Conservation (phyloP, 106 monocot genomes). For the Allium sativum region DNA sequence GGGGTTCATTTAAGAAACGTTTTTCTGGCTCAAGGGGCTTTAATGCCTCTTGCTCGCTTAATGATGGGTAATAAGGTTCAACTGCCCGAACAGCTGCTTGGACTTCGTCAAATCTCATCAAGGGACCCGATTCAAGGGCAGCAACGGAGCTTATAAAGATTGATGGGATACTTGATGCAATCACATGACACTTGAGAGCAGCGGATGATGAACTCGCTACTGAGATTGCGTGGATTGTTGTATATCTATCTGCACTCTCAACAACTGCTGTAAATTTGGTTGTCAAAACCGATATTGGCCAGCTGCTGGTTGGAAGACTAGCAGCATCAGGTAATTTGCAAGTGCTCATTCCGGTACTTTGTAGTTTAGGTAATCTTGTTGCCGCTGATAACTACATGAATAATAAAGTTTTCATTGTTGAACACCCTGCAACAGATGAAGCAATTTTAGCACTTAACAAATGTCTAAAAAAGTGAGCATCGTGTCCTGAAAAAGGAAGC, state of each 20-base stretch:
- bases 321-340: conserved; percentile 69
- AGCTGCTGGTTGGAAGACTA: conserved; percentile 63
- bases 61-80: conserved; percentile 72
- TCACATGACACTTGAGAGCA: conserved; percentile 49
- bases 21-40: conserved; percentile 77
- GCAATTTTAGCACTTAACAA: conserved; percentile 57
- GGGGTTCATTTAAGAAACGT: conserved; percentile 69
- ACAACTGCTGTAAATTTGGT: conserved; percentile 47
- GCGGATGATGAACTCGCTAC: conserved; percentile 85
- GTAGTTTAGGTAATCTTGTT: conserved; percentile 86
- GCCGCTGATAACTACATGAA: conserved; percentile 57
- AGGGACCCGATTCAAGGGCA: conserved; percentile 86
- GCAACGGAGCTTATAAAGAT: conserved; percentile 62
- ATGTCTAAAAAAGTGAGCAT: conserved; percentile 74
- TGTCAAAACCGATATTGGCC: conserved; percentile 52
- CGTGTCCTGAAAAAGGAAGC: conserved; percentile 92
- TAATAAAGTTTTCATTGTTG: conserved; percentile 47
- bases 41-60: conserved; percentile 76
- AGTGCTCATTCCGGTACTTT: conserved; percentile 95
- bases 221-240: conserved; percentile 94
- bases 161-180: conserved; percentile 64
- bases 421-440: conserved; percentile 50
- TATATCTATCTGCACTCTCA: conserved; percentile 91
- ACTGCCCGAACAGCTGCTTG: conserved; percentile 85
- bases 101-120: conserved; percentile 94